Conservation (phyloP, 352 stramenopile genomes). For the Globisporangium yorkense region DNA sequence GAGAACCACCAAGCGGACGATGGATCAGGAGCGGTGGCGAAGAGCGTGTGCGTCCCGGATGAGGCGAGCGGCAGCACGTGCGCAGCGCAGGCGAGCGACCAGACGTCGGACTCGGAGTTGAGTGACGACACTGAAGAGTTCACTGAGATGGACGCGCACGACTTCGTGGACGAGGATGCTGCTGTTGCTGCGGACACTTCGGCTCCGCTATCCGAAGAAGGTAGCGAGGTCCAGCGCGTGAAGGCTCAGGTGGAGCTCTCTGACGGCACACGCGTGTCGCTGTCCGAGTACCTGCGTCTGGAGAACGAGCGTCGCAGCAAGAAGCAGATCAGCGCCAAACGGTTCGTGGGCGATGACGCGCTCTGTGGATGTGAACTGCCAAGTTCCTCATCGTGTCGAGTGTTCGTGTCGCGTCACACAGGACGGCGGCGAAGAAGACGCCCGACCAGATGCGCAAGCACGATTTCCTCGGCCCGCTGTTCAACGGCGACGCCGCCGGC, state of each 20-base stretch:
- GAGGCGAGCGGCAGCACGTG: constrained; percentile 10
- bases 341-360: neutral
- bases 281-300: constrained; percentile 62
- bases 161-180: constrained; percentile 8
- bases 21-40: neutral
- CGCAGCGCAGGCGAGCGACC: neutral
- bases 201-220: neutral
- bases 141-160: constrained; percentile 23
- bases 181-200: constrained; percentile 5
- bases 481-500: constrained; percentile 44
- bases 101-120: neutral
- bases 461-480: constrained; percentile 58
- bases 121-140: constrained; percentile 16
- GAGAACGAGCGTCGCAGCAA: constrained; percentile 10
- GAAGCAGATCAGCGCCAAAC: neutral
- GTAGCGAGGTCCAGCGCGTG: constrained; percentile 15
- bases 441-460: constrained; percentile 49
- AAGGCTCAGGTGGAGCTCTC: constrained; percentile 55
- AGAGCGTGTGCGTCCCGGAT: constrained; percentile 6
- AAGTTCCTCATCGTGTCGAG: neutral
- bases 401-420: constrained; percentile 6
- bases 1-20: neutral
- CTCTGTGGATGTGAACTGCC: too few species aligned
- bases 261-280: constrained; percentile 46
- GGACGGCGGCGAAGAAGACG: constrained; percentile 25